Evolutionary conservation across 805 yeast species (phyloP).

Genomic region (Metschnikowia dekortorum): DNA sequence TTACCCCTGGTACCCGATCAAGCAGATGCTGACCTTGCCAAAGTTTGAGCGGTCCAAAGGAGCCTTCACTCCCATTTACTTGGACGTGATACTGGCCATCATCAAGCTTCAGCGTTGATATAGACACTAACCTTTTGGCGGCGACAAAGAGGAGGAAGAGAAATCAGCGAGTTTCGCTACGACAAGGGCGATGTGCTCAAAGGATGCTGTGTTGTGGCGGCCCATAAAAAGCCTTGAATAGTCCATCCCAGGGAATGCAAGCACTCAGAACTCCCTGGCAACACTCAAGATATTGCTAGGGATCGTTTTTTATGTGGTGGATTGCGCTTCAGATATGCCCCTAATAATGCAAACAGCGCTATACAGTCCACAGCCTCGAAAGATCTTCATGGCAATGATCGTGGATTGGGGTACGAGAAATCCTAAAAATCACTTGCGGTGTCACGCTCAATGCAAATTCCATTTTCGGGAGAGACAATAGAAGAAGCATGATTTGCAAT

Average conservation of each 20-base stretch:
- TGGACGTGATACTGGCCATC: slow-evolving; percentile 55
- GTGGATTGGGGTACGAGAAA: slow-evolving; percentile 1
- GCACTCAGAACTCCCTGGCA: slow-evolving; percentile 12
- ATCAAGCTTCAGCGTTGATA: slow-evolving; percentile 59
- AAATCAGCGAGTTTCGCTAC: slow-evolving; percentile 88
- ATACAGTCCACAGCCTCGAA: slow-evolving; percentile 5
- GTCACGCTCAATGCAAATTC: slow-evolving; percentile 2
- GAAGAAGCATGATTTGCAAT: slow-evolving; percentile 29
- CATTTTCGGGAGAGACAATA: slow-evolving; percentile 23
- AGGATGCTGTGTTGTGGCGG: slow-evolving; percentile 91
- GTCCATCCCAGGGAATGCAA: slow-evolving; percentile 64
- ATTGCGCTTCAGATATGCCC: not conserved
- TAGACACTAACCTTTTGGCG: slow-evolving; percentile 47
- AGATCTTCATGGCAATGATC: slow-evolving; percentile 4
- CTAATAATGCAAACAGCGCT: slow-evolving; percentile 4
- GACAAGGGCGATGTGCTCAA: slow-evolving; percentile 98
- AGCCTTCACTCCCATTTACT: slow-evolving; percentile 51
- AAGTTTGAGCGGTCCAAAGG: slow-evolving; percentile 51
- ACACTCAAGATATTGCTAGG: not conserved
- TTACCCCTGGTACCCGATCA: slow-evolving; percentile 83
- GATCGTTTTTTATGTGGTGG: slow-evolving; percentile 10
- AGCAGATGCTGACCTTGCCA: slow-evolving; percentile 62
- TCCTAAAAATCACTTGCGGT: not conserved
- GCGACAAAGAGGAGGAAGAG: slow-evolving; percentile 79
- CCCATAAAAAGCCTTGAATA: slow-evolving; percentile 58